Conservation (phyloP, 148 eudicot species). For the Rhododendron ferrugineum region DNA sequence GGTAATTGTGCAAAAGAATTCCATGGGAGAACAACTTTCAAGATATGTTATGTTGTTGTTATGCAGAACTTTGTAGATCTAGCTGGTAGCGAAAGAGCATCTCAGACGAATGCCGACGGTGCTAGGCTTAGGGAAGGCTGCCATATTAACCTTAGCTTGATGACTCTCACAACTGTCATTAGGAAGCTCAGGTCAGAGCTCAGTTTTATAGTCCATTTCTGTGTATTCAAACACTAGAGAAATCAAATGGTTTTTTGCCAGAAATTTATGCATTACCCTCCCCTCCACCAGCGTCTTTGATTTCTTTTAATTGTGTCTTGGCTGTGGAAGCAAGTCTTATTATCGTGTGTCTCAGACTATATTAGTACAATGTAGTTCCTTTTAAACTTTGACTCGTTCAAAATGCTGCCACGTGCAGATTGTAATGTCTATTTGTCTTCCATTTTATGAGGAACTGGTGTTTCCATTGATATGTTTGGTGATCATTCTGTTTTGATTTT, state of each 20-base stretch:
- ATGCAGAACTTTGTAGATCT: slow-evolving; percentile 91
- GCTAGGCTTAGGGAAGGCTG: slow-evolving; percentile 95
- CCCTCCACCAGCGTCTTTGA: neutral
- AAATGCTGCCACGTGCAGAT: neutral
- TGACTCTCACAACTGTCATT: slow-evolving; percentile 95
- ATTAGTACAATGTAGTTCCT: neutral
- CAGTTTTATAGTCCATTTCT: neutral
- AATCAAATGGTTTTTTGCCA: neutral
- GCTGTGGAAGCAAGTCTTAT: neutral
- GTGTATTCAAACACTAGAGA: neutral
- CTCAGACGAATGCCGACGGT: slow-evolving; percentile 91
- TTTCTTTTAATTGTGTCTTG: neutral
- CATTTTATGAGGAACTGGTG: neutral
- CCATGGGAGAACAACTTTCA: neutral
- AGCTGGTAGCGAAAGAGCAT: slow-evolving; percentile 97
- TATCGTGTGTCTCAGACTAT: neutral
- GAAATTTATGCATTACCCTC: neutral
- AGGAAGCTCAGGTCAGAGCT: slow-evolving; percentile 80
- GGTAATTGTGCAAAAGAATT: neutral
- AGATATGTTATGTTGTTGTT: neutral
- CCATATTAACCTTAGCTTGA: slow-evolving; percentile 88
- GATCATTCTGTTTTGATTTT: neutral
- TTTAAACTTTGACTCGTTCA: neutral
- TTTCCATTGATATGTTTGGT: neutral
- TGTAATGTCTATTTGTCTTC: neutral